Evolutionary conservation across 108 stramenopile genomes (phyloP), one percentile per base, ranked within the genome.

Genomic region (Cyclotella sp.): DNA sequence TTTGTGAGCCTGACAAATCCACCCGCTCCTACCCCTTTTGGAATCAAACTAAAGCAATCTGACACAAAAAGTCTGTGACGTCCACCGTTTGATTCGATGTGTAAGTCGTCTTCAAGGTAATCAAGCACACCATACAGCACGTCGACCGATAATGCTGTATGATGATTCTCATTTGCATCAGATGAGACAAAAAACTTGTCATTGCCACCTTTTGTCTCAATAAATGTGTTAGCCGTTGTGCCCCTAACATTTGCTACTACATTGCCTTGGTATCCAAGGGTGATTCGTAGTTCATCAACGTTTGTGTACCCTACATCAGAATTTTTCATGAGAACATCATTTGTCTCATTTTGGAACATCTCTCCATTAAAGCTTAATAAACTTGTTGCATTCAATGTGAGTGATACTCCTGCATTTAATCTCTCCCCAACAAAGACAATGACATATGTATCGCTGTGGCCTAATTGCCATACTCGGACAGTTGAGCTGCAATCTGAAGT

Each of bases 151-250:
- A 21, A 14, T 16, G 82, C 62, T 51, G 47, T 83, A 18, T 22
- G 24, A 44, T 42, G 16, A 41, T 77, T 66, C 57, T 83, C 59
- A 68, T 78, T 68, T 19, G 82, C 82, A 66, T 83, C 82, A 9
- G 82, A 83, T 15, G 76, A 71, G 21, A 83, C 51, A 45, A 83
- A 83, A 15, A 83, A 51, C 44, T 68, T 65, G 63, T 83, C 82
- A 47, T 83, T 51, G 21, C 52, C 77, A 21, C 34, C 58, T 9
- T 77, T 72, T 15, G 65, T 68, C 26, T 65, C 64, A 39, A 83
- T 77, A 28, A 24, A 66, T 41, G 82, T 83, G 30, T 51, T 68
- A 11, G 82, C 77, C 29, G 72, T 73, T 40, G 82, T 78, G 42
- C 82, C 82, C 49, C 82, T 64, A 21, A 77, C 62, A 59, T 83